Evolutionary conservation across 805 yeast genomes (phyloP), one percentile per base, ranked within the genome.

Genomic region (Spencermartinsiella europaea): DNA sequence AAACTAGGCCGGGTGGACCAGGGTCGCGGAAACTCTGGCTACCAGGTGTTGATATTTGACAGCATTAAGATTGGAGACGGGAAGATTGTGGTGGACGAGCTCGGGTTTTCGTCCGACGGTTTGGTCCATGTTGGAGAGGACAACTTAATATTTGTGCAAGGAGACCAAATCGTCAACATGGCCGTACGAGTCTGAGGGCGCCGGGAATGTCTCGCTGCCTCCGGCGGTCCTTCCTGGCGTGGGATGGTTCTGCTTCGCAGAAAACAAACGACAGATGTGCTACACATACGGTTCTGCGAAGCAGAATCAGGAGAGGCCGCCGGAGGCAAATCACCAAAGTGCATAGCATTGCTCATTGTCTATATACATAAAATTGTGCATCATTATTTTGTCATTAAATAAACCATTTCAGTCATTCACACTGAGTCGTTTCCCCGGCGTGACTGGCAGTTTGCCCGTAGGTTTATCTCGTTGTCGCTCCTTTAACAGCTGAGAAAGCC

Each of bases 351-450:
- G n/a, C n/a, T n/a, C n/a, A n/a, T n/a, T n/a, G n/a, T n/a, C n/a
- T n/a, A n/a, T n/a, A n/a, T n/a, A n/a, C n/a, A n/a, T n/a, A n/a
- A n/a, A n/a, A n/a, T n/a, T n/a, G n/a, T n/a, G n/a, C n/a, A n/a
- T n/a, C n/a, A n/a, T n/a, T n/a, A n/a, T n/a, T n/a, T n/a, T n/a
- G n/a, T n/a, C n/a, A n/a, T n/a, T n/a, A n/a, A n/a, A n/a, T n/a
- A n/a, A 25, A 25, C 7, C 31, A 12, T 25, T 7, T 12, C 12
- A 57, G 41, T 53, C 59, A 41, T 56, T 55, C 1, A 53, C 49
- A 5, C 56, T 47, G 20, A 58, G 46, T 16, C 54, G 47, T 40
- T 58, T 52, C 8, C 61, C 61, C 1, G 61, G 61, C 3, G 53
- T 50, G 19, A 50, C 12, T 25, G 31, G 31, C 31, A 25, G 31